Evolutionary conservation across 345 rosid species (phyloP).

Genomic region (Populus nigra): DNA sequence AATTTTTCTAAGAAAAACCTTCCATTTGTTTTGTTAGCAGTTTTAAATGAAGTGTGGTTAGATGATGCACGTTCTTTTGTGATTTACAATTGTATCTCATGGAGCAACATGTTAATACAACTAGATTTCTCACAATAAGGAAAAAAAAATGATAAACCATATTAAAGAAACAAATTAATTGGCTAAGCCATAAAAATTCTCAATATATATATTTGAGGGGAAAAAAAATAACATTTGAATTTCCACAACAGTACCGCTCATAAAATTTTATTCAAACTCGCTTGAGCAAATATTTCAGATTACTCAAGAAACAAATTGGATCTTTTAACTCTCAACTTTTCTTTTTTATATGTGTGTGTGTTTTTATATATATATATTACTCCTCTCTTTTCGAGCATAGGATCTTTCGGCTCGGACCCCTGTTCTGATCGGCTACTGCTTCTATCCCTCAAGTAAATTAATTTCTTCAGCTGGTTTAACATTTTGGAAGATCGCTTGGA

Average conservation of each 20-base stretch:
- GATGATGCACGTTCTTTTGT: too few species aligned
- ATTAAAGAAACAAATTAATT: background rate
- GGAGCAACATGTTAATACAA: too few species aligned
- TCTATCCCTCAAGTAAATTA: background rate
- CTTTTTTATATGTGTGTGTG: background rate
- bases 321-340: background rate
- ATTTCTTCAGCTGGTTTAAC: conserved; percentile 26
- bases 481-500: conserved; percentile 87
- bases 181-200: background rate
- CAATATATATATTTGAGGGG: background rate
- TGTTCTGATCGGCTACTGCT: background rate
- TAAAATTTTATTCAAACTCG: conserved; percentile 1
- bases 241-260: background rate
- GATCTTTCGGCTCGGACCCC: background rate
- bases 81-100: too few species aligned
- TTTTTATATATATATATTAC: background rate
- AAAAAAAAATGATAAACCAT: background rate
- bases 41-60: too few species aligned
- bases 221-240: background rate
- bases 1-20: too few species aligned
- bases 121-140: too few species aligned
- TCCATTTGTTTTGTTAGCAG: too few species aligned
- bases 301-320: conserved; percentile 21
- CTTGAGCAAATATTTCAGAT: conserved; percentile 16
- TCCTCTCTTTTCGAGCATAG: background rate